A percentile compares a stretch with the other conserved stretches of the same genome.
phyloP scores from a whole-genome alignment of 257 asterid genomes.

The Nicotiana tomentosiformis region DNA sequence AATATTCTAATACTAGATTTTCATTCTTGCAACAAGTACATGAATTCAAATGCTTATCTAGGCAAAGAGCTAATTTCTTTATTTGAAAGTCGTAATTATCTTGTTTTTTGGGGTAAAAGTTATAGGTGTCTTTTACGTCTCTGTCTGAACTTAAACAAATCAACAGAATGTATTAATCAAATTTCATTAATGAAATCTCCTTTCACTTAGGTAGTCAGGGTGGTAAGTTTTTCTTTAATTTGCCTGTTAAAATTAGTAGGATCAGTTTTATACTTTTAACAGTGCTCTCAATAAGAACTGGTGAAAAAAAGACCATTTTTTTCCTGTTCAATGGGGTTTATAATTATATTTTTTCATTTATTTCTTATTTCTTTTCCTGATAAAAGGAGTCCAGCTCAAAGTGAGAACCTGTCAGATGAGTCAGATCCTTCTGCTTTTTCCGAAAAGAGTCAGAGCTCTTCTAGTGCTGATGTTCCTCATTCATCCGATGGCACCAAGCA shows the following conservation, averaged over 20 bases:
- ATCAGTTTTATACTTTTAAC: background rate
- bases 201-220: background rate
- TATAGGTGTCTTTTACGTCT: background rate
- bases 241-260: background rate
- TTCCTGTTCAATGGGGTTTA: background rate
- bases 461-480: conserved; percentile 39
- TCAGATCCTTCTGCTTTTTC: conserved; percentile 64
- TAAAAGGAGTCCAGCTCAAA: conserved; percentile 68
- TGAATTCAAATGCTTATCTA: background rate
- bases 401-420: conserved; percentile 58
- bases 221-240: background rate
- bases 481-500: conserved; percentile 25
- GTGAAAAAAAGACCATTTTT: background rate
- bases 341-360: background rate
- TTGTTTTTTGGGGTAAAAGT: background rate
- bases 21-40: background rate
- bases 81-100: background rate
- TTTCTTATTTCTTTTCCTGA: conserved; percentile 4
- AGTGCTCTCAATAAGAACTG: background rate
- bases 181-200: background rate
- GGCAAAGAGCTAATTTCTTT: background rate
- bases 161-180: background rate
- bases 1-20: background rate
- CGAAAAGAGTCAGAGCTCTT: conserved; percentile 36
- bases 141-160: background rate